These are phyloP conservation scores for Penicillium sp. DNA, from an alignment of 2,329 filamentous ascomycete genomes.

Conservation along the genomic window DNA sequence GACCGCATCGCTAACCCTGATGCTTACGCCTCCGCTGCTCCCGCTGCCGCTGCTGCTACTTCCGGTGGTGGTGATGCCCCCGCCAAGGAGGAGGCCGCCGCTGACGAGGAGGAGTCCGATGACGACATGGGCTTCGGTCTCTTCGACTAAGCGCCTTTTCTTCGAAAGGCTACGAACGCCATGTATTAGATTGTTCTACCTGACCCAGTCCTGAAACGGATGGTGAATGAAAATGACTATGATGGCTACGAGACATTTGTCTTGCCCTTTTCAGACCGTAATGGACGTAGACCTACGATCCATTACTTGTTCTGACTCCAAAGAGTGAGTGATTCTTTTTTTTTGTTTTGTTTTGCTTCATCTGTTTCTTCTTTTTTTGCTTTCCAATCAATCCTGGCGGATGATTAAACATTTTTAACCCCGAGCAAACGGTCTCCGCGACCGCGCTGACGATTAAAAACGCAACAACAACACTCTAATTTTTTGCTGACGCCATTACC, in stretches of 20 bases:
- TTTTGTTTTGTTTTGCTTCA: background rate
- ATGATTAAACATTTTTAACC: constrained; percentile 71
- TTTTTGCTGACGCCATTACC: constrained; percentile 62
- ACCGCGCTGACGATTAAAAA: constrained; percentile 57
- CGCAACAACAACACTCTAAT: constrained; percentile 70
- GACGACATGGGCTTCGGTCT: constrained; percentile 72
- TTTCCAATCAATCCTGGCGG: constrained; percentile 31
- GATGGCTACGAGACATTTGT: constrained; percentile 24
- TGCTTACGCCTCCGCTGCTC: constrained; percentile 82
- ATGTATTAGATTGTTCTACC: constrained; percentile 40
- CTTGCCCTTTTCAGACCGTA: constrained; percentile 20
- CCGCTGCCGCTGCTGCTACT: constrained; percentile 61
- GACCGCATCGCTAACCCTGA: constrained; percentile 99
- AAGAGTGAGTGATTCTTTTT: constrained; percentile 25
- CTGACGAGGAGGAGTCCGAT: constrained; percentile 66
- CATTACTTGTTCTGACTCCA: constrained; percentile 26
- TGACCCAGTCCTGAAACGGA: constrained; percentile 29
- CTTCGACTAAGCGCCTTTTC: constrained; percentile 60
- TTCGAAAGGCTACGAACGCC: constrained; percentile 30
- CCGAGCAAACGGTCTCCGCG: constrained; percentile 47
- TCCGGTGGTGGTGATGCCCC: constrained; percentile 51
- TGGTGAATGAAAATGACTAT: constrained; percentile 35
- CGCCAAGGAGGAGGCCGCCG: constrained; percentile 57
- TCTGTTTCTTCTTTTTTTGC: background rate
- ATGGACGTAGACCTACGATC: constrained; percentile 37